phyloP scores from a whole-genome alignment of 2,329 filamentous ascomycete species.

The Escovopsis sp. region DNA sequence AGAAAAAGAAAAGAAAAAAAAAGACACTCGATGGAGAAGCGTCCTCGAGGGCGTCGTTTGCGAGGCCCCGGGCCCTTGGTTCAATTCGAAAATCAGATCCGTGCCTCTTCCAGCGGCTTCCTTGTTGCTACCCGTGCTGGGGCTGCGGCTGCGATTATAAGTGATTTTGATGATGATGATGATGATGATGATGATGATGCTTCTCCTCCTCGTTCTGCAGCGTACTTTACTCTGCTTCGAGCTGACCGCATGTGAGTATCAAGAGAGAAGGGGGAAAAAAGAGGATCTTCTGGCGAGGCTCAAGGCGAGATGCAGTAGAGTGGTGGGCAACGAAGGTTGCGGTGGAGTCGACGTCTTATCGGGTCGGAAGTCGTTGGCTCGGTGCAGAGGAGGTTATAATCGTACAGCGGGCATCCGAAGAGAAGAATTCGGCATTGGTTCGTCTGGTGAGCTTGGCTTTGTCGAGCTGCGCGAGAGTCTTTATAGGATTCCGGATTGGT shows the following conservation, averaged over 20 bases:
- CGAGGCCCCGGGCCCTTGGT: too few relatives aligned
- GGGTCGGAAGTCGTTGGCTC: slow-evolving; percentile 8
- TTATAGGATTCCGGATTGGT: too few relatives aligned
- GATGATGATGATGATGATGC: slow-evolving; percentile 3
- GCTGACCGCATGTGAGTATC: slow-evolving; percentile 7
- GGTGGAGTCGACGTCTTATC: slow-evolving; percentile 8
- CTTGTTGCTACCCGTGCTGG: not conserved
- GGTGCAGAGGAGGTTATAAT: slow-evolving; percentile 14
- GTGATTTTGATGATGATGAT: slow-evolving; percentile 3
- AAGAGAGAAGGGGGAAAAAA: slow-evolving; percentile 3
- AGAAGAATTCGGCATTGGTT: slow-evolving; percentile 4
- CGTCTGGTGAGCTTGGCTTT: slow-evolving; percentile 2
- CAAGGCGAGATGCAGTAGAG: not conserved
- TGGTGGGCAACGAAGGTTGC: not conserved
- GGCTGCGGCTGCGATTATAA: slow-evolving; percentile 4
- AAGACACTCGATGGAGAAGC: too few relatives aligned
- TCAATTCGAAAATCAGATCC: too few relatives aligned
- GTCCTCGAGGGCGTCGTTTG: too few relatives aligned
- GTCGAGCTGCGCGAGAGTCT: not conserved
- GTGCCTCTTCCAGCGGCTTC: too few relatives aligned
- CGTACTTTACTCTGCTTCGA: slow-evolving; percentile 9
- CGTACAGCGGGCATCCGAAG: slow-evolving; percentile 19
- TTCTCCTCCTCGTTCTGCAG: too few relatives aligned
- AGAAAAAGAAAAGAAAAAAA: too few relatives aligned
- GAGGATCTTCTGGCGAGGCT: not conserved